Evolutionary conservation across 805 yeast genomes (phyloP).

Genomic region (Lipomyces yamanashiensis): DNA sequence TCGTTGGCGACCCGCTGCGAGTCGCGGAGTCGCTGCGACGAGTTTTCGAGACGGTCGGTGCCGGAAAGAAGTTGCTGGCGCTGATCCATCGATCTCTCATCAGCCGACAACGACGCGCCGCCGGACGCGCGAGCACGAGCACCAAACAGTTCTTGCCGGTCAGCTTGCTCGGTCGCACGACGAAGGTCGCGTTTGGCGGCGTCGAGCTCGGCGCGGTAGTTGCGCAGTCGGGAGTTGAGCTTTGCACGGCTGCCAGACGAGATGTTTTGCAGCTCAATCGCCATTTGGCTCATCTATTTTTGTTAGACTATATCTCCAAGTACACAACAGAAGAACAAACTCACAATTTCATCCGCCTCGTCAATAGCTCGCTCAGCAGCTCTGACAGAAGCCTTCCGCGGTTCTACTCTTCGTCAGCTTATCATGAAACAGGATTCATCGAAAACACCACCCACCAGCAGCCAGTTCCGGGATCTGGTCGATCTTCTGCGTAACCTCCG

Average conservation of each 20-base stretch:
- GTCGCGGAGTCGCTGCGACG: slow-evolving; percentile 81
- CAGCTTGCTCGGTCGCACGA: slow-evolving; percentile 69
- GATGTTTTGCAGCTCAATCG: slow-evolving; percentile 79
- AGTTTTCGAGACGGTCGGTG: slow-evolving; percentile 78
- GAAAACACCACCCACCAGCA: slow-evolving; percentile 45
- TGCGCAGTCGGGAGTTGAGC: slow-evolving; percentile 76
- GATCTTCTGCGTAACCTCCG: slow-evolving; percentile 71
- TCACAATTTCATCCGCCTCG: slow-evolving; percentile 71
- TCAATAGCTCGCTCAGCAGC: slow-evolving; percentile 72
- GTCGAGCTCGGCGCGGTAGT: slow-evolving; percentile 64
- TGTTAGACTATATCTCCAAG: not conserved
- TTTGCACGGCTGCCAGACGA: slow-evolving; percentile 75
- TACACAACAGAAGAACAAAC: slow-evolving; percentile 28
- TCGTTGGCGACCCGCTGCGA: slow-evolving; percentile 90
- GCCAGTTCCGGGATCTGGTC: slow-evolving; percentile 56
- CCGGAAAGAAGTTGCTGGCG: slow-evolving; percentile 79
- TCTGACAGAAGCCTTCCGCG: slow-evolving; percentile 59
- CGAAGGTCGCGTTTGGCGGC: slow-evolving; percentile 55
- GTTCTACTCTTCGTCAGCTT: slow-evolving; percentile 45
- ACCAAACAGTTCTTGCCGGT: slow-evolving; percentile 75
- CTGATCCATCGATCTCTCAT: slow-evolving; percentile 60
- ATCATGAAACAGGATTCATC: not conserved
- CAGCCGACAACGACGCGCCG: slow-evolving; percentile 37
- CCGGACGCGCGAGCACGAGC: slow-evolving; percentile 47
- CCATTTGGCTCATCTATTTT: slow-evolving; percentile 73